Conservation (phyloP, 2,329 filamentous ascomycete species). For the Fusarium nanum region DNA sequence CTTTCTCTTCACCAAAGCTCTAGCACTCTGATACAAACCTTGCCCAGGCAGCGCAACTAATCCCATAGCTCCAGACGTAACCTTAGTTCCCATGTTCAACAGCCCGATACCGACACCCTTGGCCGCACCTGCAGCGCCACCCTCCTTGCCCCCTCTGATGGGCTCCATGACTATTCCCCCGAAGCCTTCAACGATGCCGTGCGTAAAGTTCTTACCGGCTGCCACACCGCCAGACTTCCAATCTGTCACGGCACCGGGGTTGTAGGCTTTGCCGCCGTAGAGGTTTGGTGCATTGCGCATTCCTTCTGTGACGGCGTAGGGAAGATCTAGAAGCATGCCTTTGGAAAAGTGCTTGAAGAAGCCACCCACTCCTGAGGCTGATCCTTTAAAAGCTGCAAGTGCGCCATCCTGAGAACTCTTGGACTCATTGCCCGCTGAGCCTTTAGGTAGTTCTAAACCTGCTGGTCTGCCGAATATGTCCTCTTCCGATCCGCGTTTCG, state of each 20-base stretch:
- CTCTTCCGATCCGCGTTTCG: fast-evolving
- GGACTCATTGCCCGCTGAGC: too few species aligned
- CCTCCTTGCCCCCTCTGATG: slow-evolving; percentile 1
- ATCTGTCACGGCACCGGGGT: slow-evolving; percentile 16
- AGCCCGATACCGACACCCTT: slow-evolving; percentile 24
- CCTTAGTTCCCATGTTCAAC: slow-evolving; percentile 6
- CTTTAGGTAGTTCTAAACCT: not conserved
- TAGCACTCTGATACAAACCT: not conserved
- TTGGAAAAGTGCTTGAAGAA: slow-evolving; percentile 37
- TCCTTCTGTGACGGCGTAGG: slow-evolving; percentile 36
- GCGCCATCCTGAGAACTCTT: slow-evolving; percentile 7
- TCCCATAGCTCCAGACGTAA: not conserved
- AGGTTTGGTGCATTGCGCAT: slow-evolving; percentile 31
- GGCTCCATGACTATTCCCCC: slow-evolving; percentile 25
- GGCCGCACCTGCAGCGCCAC: slow-evolving; percentile 10
- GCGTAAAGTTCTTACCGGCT: slow-evolving; percentile 16
- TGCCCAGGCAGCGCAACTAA: not conserved
- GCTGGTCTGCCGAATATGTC: not conserved
- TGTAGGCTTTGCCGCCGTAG: slow-evolving; percentile 19
- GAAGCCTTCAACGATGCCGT: slow-evolving; percentile 17
- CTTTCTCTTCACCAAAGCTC: slow-evolving; percentile 6
- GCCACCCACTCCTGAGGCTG: slow-evolving; percentile 12
- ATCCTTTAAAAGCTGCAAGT: slow-evolving; percentile 16
- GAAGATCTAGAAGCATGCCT: slow-evolving; percentile 24
- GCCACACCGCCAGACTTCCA: slow-evolving; percentile 22